These are phyloP conservation scores for Tolypocladium tropicale DNA, from an alignment of 2,329 filamentous ascomycete genomes.

Conservation along the genomic window DNA sequence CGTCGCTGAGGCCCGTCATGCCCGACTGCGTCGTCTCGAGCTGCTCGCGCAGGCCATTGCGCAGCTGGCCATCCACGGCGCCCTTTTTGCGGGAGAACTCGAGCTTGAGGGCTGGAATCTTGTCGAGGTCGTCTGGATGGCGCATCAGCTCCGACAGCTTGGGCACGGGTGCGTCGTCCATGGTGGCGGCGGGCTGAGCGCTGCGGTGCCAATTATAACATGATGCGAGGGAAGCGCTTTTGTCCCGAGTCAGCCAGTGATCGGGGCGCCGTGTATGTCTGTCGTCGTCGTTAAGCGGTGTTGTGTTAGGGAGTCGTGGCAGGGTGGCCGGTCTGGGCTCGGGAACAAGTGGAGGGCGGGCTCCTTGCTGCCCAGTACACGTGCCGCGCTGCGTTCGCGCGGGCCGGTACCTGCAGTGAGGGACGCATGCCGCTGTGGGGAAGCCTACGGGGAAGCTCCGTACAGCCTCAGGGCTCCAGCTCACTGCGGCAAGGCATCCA, in stretches of 20 bases:
- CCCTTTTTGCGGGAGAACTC: slow-evolving; percentile 93
- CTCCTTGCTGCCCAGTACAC: background rate
- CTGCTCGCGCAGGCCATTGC: slow-evolving; percentile 80
- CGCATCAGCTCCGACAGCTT: slow-evolving; percentile 89
- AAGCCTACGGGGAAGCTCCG: too few relatives aligned
- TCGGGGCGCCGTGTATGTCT: background rate
- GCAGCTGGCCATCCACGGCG: slow-evolving; percentile 82
- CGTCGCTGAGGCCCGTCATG: slow-evolving; percentile 80
- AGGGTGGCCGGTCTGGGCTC: background rate
- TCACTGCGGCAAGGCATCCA: background rate
- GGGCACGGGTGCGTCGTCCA: slow-evolving; percentile 54
- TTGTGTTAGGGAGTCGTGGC: background rate
- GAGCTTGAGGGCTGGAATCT: slow-evolving; percentile 78
- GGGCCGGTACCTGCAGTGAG: too few relatives aligned
- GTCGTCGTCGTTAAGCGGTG: background rate
- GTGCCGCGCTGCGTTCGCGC: background rate
- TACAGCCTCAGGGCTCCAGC: too few relatives aligned
- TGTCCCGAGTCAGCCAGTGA: background rate
- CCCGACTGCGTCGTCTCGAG: slow-evolving; percentile 89
- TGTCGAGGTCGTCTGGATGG: slow-evolving; percentile 94
- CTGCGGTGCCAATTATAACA: slow-evolving; percentile 8
- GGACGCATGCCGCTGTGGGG: background rate
- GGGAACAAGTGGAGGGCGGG: too few relatives aligned
- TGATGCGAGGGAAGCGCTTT: slow-evolving; percentile 2
- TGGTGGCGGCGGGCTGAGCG: slow-evolving; percentile 11